Base-by-base conservation (phyloP, 1,284 basidiomycete genomes). In the Sporisorium sorghi region DNA sequence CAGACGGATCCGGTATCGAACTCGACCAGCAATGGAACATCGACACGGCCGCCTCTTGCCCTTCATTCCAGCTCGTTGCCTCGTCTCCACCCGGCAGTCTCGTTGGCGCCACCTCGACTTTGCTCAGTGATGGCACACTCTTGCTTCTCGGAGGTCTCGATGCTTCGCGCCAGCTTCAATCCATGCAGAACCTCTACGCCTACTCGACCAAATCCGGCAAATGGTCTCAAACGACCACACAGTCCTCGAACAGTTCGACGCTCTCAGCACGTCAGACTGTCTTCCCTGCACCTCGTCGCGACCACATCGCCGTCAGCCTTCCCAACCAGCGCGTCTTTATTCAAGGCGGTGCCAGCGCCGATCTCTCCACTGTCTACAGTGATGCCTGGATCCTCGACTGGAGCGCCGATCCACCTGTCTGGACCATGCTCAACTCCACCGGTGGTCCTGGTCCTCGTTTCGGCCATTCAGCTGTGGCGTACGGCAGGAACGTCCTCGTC, bases 381-480 rank as follows among this genome's bases (percentile, higher is more conserved):
- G 80, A 82, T 52, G 77, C 79, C 11, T 80, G 79, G 79, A 67
- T 82, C 54, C 67, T 82, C 46, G 80, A 82, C 52, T 79, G 77
- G 76, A 75, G 71, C 59, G 55, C 63, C 58, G 65, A 63, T 19
- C 77, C 77, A 0, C 80, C 80, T 23, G 30, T 58, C 1, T 82
- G 80, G 80, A 75, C 76, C 9, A 23, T 60, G 48, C 6, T 81
- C 43, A 37, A 68, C 43, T 47, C 54, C 23, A 50, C 47, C 12
- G 56, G 35, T 10, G 71, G 76, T 14, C 80, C 80, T 8, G 68
- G 66, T 14, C 66, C 77, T 8, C 77, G 80, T 14, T 82, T 57
- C 40, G 79, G 68, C 3, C 80, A 82, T 39, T 62, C 73, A 1
- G 80, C 80, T 15, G 76, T 82, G 5, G 78, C 79, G 1, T 79